Conservation (phyloP, 2,329 filamentous ascomycete genomes). For the Beauveria australis region DNA sequence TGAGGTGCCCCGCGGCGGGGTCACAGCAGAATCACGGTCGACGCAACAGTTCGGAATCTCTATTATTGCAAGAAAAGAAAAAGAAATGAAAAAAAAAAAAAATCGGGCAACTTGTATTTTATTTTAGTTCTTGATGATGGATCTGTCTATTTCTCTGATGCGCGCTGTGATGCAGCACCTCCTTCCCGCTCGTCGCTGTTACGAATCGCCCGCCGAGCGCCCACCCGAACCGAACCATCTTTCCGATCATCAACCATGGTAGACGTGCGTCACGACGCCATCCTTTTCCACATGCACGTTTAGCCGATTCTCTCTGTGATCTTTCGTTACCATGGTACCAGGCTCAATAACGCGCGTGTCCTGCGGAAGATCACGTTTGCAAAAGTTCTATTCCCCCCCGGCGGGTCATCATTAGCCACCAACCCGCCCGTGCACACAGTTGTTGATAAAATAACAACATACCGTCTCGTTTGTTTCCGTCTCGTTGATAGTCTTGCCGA, state of each 20-base stretch:
- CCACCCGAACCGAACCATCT: not conserved
- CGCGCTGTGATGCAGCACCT: not conserved
- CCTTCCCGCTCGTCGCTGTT: not conserved
- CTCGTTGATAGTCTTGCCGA: constrained; percentile 55
- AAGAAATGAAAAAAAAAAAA: not conserved
- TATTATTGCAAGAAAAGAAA: not conserved
- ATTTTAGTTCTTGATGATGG: no score
- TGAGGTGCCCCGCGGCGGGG: constrained; percentile 16
- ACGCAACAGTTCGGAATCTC: no score
- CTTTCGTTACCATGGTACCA: constrained; percentile 49
- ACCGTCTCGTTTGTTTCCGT: constrained; percentile 44
- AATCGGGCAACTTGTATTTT: not conserved
- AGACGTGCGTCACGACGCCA: constrained; percentile 51
- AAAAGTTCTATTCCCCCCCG: constrained; percentile 40
- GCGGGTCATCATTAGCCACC: not conserved
- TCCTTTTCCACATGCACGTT: constrained; percentile 54
- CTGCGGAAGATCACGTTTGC: constrained; percentile 51
- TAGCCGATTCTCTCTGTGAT: constrained; percentile 44
- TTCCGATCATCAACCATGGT: constrained; percentile 46
- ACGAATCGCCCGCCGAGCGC: not conserved
- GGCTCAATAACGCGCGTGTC: constrained; percentile 48
- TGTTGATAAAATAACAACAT: constrained; percentile 16
- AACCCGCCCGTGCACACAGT: not conserved
- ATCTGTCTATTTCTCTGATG: not conserved
- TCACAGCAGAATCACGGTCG: not conserved